These are phyloP conservation scores for Ustilago hordei DNA, from an alignment of 1,284 basidiomycete species.

Conservation along the genomic window DNA sequence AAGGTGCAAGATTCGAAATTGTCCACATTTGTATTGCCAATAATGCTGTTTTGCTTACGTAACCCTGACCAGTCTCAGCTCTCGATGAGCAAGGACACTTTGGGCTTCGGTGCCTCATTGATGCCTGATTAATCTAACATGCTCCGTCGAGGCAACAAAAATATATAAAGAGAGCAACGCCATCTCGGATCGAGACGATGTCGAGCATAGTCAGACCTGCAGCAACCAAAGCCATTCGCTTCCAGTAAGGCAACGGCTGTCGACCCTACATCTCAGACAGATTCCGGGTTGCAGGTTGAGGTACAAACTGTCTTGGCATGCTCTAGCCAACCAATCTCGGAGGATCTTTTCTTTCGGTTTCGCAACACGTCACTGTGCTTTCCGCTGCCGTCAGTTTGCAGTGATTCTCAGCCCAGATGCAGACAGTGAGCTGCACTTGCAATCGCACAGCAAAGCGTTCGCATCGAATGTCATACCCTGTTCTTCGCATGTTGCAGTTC, in stretches of 20 bases:
- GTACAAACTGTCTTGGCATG: conserved; percentile 1
- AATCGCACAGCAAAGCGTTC: not conserved
- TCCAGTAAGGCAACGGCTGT: not conserved
- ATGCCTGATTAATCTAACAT: not conserved
- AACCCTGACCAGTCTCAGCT: not conserved
- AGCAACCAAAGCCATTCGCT: not conserved
- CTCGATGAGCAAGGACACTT: not conserved
- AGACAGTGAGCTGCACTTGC: not conserved
- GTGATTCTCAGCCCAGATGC: not conserved
- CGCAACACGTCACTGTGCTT: conserved; percentile 43
- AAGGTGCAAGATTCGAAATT: conserved; percentile 3
- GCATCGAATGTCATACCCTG: too few relatives aligned
- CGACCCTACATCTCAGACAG: conserved; percentile 6
- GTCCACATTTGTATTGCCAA: conserved; percentile 2
- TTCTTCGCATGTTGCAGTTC: not conserved
- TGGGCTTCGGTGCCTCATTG: not conserved
- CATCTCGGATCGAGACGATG: not conserved
- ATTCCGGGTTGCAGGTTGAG: not conserved
- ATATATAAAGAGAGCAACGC: not conserved
- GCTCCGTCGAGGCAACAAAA: not conserved
- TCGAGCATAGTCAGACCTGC: not conserved
- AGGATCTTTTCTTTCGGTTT: conserved; percentile 4
- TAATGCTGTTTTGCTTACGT: not conserved
- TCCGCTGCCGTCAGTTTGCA: conserved; percentile 30
- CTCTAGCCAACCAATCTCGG: not conserved